phyloP scores from a whole-genome alignment of 371 early-diverging fungal species.

The Entomophthora muscae region DNA sequence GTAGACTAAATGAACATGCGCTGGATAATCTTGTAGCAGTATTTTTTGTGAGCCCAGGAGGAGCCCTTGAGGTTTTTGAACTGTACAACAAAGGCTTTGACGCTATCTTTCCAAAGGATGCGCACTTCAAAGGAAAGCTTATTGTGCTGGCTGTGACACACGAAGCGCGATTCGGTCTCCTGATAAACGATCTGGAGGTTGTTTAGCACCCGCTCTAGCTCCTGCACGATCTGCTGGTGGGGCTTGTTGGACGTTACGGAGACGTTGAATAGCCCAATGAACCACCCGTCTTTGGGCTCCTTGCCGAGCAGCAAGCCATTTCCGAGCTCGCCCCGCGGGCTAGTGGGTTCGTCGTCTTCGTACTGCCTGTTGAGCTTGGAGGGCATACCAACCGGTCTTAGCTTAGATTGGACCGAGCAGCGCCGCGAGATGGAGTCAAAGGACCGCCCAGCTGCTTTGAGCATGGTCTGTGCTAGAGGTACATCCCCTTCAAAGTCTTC shows the following conservation, averaged over 20 bases:
- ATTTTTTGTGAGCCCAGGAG: constrained; percentile 9
- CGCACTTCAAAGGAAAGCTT: constrained; percentile 9
- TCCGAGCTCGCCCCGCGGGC: neutral
- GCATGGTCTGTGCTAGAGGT: constrained; percentile 6
- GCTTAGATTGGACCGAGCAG: neutral
- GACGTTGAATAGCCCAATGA: constrained; percentile 8
- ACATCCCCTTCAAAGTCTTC: constrained; percentile 1
- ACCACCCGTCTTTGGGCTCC: constrained; percentile 8
- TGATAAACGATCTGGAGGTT: constrained; percentile 1
- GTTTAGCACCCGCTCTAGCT: constrained; percentile 5
- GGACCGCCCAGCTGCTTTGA: constrained; percentile 7
- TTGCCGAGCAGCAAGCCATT: neutral
- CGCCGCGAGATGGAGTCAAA: constrained; percentile 8
- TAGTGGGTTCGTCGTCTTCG: neutral
- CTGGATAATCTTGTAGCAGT: constrained; percentile 9
- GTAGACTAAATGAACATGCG: constrained; percentile 7
- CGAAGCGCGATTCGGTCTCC: neutral
- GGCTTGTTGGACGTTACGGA: constrained; percentile 5
- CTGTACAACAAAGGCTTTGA: neutral
- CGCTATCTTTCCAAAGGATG: neutral
- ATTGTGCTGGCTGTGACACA: neutral
- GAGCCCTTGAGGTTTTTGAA: constrained; percentile 9
- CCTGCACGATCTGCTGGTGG: constrained; percentile 9
- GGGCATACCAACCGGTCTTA: constrained; percentile 7
- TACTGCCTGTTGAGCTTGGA: neutral